Base-by-base conservation (phyloP, 1,139 yeast species). In the Candida gigantensis region DNA sequence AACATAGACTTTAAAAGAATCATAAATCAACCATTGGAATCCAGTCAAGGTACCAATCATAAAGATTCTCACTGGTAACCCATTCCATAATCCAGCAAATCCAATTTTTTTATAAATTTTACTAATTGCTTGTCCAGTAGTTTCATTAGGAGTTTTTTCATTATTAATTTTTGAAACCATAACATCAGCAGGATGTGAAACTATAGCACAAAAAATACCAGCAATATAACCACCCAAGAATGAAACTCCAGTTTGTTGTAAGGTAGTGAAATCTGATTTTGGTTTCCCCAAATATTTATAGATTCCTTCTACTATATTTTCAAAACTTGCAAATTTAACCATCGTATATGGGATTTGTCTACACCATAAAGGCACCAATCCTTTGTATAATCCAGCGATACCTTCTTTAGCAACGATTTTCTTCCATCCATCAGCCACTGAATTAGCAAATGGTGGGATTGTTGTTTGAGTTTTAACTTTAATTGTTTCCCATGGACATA, bases 41-140 rank as follows among this genome's bases (percentile, higher is more conserved):
- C 96, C 96, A 30, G 97, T 90, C 65, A 90, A 77, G 23, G 97
- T 89, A 72, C 97, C 97, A 61, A 90, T 79, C 97, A 90, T 90
- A 45, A 88, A 79, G 51, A 90, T 89, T 77, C 97, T 85, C 45
- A 89, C 92, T 18, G 90, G 86, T 49, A 90, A 77, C 38, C 97
- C 97, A 58, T 86, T 86, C 97, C 97, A 90, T 46, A 90, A 74
- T 20, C 97, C 97, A 24, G 60, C 68, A 59, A 90, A 90, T 5
- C 97, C 97, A 55, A 90, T 89, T 54, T 78, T 75, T 37, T 67
- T 61, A 61, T 89, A 90, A 55, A 90, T 88, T 54, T 92, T 78
- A 46, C 68, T 55, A 38, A 84, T 71, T 12, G 95, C 95, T 34
- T 69, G 67, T 28, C 82, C 82, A 53, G 77, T 71, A 6, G 82